Evolutionary conservation across 257 asterid genomes (phyloP), one percentile per base, ranked within the genome.

Genomic region (Rhazya stricta): DNA sequence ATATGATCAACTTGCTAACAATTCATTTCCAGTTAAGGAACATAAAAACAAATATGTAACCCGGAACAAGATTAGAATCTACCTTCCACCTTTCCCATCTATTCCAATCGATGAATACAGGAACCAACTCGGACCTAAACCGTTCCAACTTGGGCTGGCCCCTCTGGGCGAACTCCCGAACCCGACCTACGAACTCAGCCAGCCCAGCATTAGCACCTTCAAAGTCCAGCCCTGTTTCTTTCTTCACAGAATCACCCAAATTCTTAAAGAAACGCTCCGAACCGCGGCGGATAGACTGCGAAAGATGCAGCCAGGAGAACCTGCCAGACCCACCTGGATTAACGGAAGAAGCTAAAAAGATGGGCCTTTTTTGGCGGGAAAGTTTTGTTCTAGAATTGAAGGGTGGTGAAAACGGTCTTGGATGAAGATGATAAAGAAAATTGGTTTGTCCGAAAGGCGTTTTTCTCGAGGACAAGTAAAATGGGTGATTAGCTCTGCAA

Each of bases 1-100:
- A 37, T 37, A 66, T 37, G 30, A 66, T 66, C 71, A 66, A 27
- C 19, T 37, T 19, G 71, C 50, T 37, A 66, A 66, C 15, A 10
- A 58, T 58, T 23, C 67, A 66, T 66, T 66, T 66, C 29, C 71
- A 37, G 71, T 37, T 60, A 13, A 29, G 9, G 21, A 66, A 54
- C 30, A n/a, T 1, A 54, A 54, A n/a, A 54, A 54, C 19, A 19
- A 34, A 0, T 15, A 15, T 32, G 68, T 32, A 43, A 32, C 25
- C 25, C 36, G 2, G 46, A 65, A 66, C 2, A 66, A 9, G 37
- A 30, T 4, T 27, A 29, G 41, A 66, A 37, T 66, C 21, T 76
- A 92, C 99, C 99, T 92, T 95, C 99, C 99, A 95, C n/a, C 77
- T 83, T 51, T 89, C 98, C 93, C 86, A 87, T 61, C 81, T 87